These are phyloP conservation scores for Paraphoma sp. DNA, from an alignment of 2,329 filamentous ascomycete species.

Conservation along the genomic window DNA sequence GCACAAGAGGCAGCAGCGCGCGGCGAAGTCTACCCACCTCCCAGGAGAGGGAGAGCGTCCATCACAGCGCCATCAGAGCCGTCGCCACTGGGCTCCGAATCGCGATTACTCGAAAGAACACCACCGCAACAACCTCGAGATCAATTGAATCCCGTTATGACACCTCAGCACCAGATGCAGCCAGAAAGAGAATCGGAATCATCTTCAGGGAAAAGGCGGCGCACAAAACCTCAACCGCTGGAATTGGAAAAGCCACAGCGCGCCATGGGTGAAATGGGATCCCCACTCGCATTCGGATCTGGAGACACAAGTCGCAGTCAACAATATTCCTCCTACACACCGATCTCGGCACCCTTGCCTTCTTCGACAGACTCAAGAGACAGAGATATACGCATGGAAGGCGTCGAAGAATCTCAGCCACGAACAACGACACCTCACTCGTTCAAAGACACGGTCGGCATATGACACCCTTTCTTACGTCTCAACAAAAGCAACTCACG, in stretches of 20 bases:
- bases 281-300: constrained; percentile 38
- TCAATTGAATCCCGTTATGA: constrained; percentile 27
- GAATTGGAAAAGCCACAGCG: constrained; percentile 40
- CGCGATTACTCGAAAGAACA: constrained; percentile 32
- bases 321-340: constrained; percentile 43
- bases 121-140: constrained; percentile 33
- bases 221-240: constrained; percentile 38
- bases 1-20: constrained; percentile 49
- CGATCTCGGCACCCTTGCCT: constrained; percentile 44
- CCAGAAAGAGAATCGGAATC: constrained; percentile 39
- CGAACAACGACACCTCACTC: constrained; percentile 50
- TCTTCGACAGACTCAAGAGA: constrained; percentile 41
- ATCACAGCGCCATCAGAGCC: constrained; percentile 34
- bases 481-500: constrained; percentile 45
- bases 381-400: constrained; percentile 46
- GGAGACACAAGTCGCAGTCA: constrained; percentile 35
- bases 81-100: constrained; percentile 29
- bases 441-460: constrained; percentile 53
- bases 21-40: constrained; percentile 49
- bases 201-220: constrained; percentile 45
- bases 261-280: constrained; percentile 36
- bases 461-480: constrained; percentile 48
- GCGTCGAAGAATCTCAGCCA: constrained; percentile 46
- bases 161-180: constrained; percentile 37
- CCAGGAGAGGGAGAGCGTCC: constrained; percentile 41